Conservation (phyloP, 1,284 basidiomycete genomes). For the Malassezia sp. region DNA sequence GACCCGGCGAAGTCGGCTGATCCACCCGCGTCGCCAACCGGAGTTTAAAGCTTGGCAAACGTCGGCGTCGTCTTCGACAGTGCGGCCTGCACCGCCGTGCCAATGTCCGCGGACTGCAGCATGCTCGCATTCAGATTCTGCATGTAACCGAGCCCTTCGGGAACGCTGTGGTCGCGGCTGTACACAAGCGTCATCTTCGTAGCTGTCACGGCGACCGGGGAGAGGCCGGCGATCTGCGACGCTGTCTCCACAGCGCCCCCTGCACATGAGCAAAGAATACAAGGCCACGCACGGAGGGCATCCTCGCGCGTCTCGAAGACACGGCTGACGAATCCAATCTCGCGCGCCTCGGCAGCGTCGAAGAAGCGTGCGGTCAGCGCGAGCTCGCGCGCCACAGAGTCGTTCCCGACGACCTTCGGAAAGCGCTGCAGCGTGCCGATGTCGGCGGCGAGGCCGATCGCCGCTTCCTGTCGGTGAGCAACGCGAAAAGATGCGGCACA, state of each 20-base stretch:
- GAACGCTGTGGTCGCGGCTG: constrained; percentile 64
- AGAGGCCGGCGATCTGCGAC: constrained; percentile 60
- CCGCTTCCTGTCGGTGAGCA: constrained; percentile 61
- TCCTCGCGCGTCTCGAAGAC: constrained; percentile 60
- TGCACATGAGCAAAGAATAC: constrained; percentile 14
- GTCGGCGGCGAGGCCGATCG: constrained; percentile 78
- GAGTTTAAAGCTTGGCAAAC: constrained; percentile 38
- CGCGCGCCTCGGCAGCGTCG: constrained; percentile 58
- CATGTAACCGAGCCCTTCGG: constrained; percentile 68
- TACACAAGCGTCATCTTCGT: constrained; percentile 69
- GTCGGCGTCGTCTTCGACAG: constrained; percentile 47
- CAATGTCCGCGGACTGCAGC: constrained; percentile 58
- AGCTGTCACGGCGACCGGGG: constrained; percentile 66
- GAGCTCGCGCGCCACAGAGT: constrained; percentile 66
- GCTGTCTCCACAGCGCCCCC: constrained; percentile 60
- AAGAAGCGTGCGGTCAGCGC: constrained; percentile 68
- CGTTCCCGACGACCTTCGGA: constrained; percentile 69
- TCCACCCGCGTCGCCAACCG: no score
- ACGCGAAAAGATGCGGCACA: no score
- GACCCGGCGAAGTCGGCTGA: no score
- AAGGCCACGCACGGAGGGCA: constrained; percentile 36
- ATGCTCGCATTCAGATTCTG: constrained; percentile 64
- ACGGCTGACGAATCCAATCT: constrained; percentile 65
- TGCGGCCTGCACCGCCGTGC: constrained; percentile 48
- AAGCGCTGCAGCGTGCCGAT: constrained; percentile 77